Conservation (phyloP, 345 rosid genomes). For the Aquilaria malaccensis region DNA sequence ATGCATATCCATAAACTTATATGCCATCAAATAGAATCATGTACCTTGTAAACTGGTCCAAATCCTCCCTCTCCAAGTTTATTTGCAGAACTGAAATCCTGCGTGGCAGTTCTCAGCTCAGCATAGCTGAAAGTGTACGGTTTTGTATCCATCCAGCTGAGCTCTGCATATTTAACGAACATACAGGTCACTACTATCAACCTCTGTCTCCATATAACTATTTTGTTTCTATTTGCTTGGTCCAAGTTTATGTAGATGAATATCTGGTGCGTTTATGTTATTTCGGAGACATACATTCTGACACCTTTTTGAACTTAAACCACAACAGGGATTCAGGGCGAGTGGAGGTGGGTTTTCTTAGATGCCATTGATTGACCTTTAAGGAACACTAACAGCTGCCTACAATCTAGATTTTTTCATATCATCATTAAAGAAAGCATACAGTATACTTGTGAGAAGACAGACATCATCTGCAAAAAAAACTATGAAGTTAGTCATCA, state of each 20-base stretch:
- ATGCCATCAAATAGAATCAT: not conserved
- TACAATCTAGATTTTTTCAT: not conserved
- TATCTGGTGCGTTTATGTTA: no score
- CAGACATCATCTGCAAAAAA: not conserved
- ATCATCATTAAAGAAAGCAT: no score
- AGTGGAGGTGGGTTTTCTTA: not conserved
- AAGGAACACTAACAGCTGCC: not conserved
- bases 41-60: conserved; percentile 70
- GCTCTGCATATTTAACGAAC: conserved; percentile 30
- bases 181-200: not conserved
- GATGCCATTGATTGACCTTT: conserved; percentile 1
- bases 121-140: conserved; percentile 57
- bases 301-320: not conserved
- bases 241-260: not conserved
- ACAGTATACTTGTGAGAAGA: no score
- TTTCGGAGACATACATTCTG: not conserved
- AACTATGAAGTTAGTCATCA: not conserved
- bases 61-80: conserved; percentile 90
- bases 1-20: not conserved
- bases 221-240: no score
- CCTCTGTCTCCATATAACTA: not conserved
- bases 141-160: conserved; percentile 37
- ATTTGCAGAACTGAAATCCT: conserved; percentile 50
- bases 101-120: conserved; percentile 56
- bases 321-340: not conserved